Evolutionary conservation across 164 flowering plant genomes (phyloP), one percentile per base, ranked within the genome.

Genomic region (Tetrastigma voinierianum): DNA sequence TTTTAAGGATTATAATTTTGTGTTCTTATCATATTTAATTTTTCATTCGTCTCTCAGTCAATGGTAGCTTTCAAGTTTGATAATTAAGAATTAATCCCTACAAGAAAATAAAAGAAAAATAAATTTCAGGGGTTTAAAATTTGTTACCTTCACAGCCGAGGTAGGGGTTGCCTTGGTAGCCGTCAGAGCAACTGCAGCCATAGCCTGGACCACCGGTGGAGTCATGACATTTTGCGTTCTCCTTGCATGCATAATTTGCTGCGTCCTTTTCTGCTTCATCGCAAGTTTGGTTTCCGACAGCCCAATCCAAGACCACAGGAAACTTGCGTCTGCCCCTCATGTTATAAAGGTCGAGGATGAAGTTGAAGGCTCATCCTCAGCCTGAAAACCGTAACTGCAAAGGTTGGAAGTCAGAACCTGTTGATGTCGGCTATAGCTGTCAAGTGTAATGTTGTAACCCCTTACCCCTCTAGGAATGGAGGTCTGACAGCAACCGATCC

Each of bases 81-180:
- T 25, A 25, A 25, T n/a, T n/a, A n/a, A n/a, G 40, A 25, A 25
- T 25, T 7, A 25, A 7, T n/a, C n/a, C n/a, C n/a, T 4, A 4
- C 40, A 25, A 25, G 40, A 4, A 25, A 25, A 25, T n/a, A n/a
- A n/a, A 25, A 25, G 40, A 25, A 4, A 25, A 25, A 25, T 5
- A 25, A 25, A 6, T n/a, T n/a, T n/a, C n/a, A n/a, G n/a, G n/a
- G 40, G 40, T 25, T 25, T 25, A 25, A 25, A 25, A 25, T 25
- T 25, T 25, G 40, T 43, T 64, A 60, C 70, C 65, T 60, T 59
- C 40, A 46, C 70, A 67, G 9, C 70, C 70, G 13, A 57, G 62
- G 23, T 67, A 67, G 13, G 70, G 70, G 43, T 67, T 67, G 24
- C 70, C 70, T 23, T 18, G 11, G 51, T 45, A 67, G 1, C 70